A percentile compares a stretch with the other conserved stretches of the same genome.
These are phyloP conservation scores for Mrakia gelida DNA, from an alignment of 768 basidiomycete genomes.

Conservation along the genomic window DNA sequence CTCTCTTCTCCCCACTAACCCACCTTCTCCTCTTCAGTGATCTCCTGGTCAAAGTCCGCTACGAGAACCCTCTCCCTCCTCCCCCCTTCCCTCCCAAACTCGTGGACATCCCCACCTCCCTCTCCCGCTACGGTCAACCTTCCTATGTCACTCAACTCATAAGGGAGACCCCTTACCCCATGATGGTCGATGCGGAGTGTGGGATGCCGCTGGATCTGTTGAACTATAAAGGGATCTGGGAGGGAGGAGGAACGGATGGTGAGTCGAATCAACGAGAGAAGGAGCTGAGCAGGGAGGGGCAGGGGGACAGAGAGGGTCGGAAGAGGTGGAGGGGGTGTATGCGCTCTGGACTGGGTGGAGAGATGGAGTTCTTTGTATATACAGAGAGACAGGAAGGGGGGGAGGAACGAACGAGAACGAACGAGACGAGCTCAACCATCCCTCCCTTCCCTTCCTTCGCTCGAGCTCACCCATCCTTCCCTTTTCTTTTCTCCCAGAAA, in stretches of 20 bases:
- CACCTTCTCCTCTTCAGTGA: conserved; percentile 46
- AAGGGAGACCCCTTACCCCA: conserved; percentile 76
- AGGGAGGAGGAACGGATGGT: conserved; percentile 59
- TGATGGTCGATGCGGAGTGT: conserved; percentile 94
- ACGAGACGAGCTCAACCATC: not conserved
- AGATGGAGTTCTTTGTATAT: not conserved
- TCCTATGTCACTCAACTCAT: conserved; percentile 52
- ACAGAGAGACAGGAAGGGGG: not conserved
- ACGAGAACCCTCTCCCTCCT: conserved; percentile 86
- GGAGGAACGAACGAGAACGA: not conserved
- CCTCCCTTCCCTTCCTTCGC: not conserved
- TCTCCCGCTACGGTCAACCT: conserved; percentile 61
- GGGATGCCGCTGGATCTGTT: conserved; percentile 93
- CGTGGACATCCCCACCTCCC: conserved; percentile 83
- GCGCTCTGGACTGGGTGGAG: not conserved
- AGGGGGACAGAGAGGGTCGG: no score
- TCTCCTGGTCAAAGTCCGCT: conserved; percentile 86
- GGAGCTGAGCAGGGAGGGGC: conserved; percentile 18
- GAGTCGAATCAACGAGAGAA: conserved; percentile 54
- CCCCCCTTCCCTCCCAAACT: conserved; percentile 97
- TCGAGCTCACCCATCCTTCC: conserved; percentile 3
- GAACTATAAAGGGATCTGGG: conserved; percentile 76
- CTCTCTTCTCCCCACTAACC: no score
- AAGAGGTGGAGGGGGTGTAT: not conserved
- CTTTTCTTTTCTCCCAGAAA: conserved; percentile 4